Evolutionary conservation across 202 grass and related monocot genomes (phyloP).

Genomic region (Musa balbisiana): DNA sequence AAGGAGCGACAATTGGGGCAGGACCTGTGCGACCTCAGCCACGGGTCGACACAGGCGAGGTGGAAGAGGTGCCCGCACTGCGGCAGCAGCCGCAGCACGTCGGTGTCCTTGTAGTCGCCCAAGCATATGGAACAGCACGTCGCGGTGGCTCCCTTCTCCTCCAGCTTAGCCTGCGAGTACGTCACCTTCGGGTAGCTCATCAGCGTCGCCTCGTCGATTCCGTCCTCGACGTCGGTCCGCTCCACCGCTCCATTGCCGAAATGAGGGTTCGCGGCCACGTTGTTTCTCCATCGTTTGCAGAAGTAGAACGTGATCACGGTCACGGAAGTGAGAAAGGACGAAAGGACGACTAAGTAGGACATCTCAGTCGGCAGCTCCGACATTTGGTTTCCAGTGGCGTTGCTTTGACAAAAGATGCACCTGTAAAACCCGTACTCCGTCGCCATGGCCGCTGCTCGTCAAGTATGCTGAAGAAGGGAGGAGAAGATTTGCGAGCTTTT

Average conservation of each 20-base stretch:
- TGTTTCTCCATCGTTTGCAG: no score
- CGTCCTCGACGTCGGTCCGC: neutral
- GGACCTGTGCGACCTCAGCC: constrained; percentile 16
- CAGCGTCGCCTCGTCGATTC: constrained; percentile 4
- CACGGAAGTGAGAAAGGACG: no score
- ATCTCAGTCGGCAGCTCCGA: no score
- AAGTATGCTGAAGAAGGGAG: no score
- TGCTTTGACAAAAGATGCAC: no score
- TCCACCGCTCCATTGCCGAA: neutral
- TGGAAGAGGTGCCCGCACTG: constrained; percentile 25
- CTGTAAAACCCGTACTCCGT: no score
- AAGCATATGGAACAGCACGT: constrained; percentile 28
- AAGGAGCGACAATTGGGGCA: constrained; percentile 10
- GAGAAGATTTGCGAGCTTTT: no score
- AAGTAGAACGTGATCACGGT: no score
- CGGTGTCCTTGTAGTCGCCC: neutral
- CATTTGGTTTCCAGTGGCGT: no score
- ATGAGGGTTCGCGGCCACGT: no score
- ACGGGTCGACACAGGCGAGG: constrained; percentile 24
- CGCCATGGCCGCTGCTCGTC: no score
- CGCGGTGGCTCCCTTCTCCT: neutral
- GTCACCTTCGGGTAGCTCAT: constrained; percentile 11
- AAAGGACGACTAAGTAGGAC: no score
- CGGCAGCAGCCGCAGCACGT: constrained; percentile 15
- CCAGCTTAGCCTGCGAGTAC: constrained; percentile 1